Percentiles rank a stretch among this genome's conserved stretches.
These are phyloP conservation scores for Fennellomyces sp. DNA, from an alignment of 371 early-diverging fungal species.

Conservation along the genomic window DNA sequence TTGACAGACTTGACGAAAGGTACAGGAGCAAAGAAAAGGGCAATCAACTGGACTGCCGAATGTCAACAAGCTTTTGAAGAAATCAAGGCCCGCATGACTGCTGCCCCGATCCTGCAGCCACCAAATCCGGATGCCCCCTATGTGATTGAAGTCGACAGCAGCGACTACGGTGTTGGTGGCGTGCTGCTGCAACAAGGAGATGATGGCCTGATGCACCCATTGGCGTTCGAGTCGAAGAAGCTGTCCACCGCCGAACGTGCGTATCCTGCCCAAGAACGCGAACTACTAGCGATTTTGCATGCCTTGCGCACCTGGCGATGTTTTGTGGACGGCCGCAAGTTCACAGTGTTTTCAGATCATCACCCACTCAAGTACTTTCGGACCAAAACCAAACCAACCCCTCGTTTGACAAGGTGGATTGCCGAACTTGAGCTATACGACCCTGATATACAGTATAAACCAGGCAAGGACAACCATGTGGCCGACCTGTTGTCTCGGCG, in stretches of 20 bases:
- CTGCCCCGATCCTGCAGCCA: slow-evolving; percentile 21
- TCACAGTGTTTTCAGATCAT: slow-evolving; percentile 26
- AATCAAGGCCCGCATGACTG: too few species aligned
- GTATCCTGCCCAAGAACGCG: slow-evolving; percentile 44
- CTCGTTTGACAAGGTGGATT: slow-evolving; percentile 27
- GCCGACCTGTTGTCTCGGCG: slow-evolving; percentile 11
- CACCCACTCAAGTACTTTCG: slow-evolving; percentile 22
- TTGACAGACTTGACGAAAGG: too few species aligned
- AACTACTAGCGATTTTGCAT: slow-evolving; percentile 35
- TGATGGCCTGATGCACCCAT: slow-evolving; percentile 6
- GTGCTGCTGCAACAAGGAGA: not conserved
- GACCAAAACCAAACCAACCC: slow-evolving; percentile 26
- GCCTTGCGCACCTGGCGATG: too few species aligned
- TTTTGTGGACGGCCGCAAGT: slow-evolving; percentile 24
- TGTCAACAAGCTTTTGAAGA: too few species aligned
- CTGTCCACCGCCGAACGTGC: slow-evolving; percentile 24
- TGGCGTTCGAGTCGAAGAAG: slow-evolving; percentile 40
- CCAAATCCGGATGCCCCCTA: slow-evolving; percentile 25
- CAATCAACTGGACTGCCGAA: too few species aligned
- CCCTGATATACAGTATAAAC: too few species aligned
- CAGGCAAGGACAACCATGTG: too few species aligned
- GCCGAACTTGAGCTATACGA: slow-evolving; percentile 28
- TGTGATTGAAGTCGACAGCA: slow-evolving; percentile 35
- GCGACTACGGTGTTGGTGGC: not conserved
- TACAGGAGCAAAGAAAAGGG: too few species aligned